Evolutionary conservation across 768 basidiomycete genomes (phyloP), one percentile per base, ranked within the genome.

Genomic region (Trametes meyenii): DNA sequence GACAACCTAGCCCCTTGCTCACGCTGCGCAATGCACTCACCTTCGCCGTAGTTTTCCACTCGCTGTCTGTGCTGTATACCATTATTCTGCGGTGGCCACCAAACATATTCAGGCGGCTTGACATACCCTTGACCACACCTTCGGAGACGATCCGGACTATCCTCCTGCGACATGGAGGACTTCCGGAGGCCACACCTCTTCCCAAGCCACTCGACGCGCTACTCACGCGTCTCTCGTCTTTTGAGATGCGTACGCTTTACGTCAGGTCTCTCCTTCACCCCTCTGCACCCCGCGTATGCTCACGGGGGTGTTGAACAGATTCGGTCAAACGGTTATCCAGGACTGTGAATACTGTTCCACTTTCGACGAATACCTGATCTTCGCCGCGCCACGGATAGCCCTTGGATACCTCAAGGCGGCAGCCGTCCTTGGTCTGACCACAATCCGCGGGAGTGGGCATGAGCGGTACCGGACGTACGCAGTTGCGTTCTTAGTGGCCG

Each of bases 291-390:
- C 8, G 40, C 44, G 50, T 11, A 14, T 35, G 6, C 61, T 54
- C 11, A 58, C 42, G 48, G 12, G 12, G 11, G 43, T 43, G 43
- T 52, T 24, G 35, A 50, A 24, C 56, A 89, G 90, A 58, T 88
- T 90, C 61, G 90, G 90, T 23, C 90, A 92, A 71, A 71, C 79
- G 26, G 82, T 83, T 5, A 72, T 92, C 16, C 76, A 84, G 46
- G 80, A 78, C 8, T 92, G 90, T 73, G 78, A 78, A n/a, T 84
- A 86, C 69, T 92, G 90, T 71, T 79, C 78, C 21, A 82, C 85
- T 14, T 78, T 78, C 52, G 71, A 80, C 26, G 89, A 91, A 59
- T 90, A 82, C 69, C 79, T 79, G 10, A 71, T 88, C 13, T 87
- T 82, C 69, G 79, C 83, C 7, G 69, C 88, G 24, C 83, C 87